phyloP scores from a whole-genome alignment of 306 rosid genomes.

The Prinsepia uniflora region DNA sequence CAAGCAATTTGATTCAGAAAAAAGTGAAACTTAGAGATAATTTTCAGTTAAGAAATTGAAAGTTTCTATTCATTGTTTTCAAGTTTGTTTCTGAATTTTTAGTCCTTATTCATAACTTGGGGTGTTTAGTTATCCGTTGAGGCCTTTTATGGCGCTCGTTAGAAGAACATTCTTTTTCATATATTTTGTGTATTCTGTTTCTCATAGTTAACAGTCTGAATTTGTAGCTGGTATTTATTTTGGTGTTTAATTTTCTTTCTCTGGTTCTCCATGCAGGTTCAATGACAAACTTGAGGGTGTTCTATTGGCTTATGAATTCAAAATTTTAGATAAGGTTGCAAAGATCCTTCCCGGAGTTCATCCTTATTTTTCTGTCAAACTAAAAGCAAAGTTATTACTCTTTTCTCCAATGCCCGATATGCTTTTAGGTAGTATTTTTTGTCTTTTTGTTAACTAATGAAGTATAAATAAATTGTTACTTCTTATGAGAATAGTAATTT shows the following conservation, averaged over 20 bases:
- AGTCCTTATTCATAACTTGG: neutral
- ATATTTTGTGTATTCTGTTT: neutral
- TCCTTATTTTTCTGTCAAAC: constrained; percentile 59
- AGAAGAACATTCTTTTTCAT: neutral
- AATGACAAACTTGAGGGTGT: constrained; percentile 70
- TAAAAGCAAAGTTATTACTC: constrained; percentile 54
- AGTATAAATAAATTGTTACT: neutral
- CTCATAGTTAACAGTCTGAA: neutral
- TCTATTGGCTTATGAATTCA: constrained; percentile 26
- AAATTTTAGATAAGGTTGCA: constrained; percentile 30
- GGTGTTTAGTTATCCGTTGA: neutral
- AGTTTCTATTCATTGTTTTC: neutral
- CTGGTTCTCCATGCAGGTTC: constrained; percentile 42
- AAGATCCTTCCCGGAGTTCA: constrained; percentile 29
- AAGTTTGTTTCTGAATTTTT: neutral
- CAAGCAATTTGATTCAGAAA: neutral
- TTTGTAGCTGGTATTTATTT: neutral
- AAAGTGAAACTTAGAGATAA: neutral
- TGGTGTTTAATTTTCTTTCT: constrained; percentile 3
- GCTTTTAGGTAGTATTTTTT: constrained; percentile 59
- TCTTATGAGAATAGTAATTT: neutral
- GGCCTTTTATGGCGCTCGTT: neutral
- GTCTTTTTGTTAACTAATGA: neutral
- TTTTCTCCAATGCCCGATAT: constrained; percentile 79
- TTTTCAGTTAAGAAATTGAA: neutral